Conservation (phyloP, 2,329 filamentous ascomycete genomes). For the Aspergillus amoenus region DNA sequence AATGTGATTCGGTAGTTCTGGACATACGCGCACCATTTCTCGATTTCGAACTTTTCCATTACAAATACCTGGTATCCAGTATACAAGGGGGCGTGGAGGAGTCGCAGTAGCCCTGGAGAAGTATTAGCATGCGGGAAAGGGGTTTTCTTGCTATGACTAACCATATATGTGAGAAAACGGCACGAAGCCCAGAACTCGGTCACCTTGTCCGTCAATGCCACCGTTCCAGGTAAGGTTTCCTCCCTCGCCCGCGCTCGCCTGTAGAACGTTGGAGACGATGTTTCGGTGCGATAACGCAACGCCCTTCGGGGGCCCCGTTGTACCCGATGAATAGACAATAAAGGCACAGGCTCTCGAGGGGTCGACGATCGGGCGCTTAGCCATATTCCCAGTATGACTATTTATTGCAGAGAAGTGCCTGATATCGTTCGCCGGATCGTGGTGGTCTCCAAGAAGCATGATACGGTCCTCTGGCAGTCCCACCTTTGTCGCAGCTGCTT, state of each 20-base stretch:
- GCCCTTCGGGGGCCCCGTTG: slow-evolving; percentile 87
- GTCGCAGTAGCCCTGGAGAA: slow-evolving; percentile 63
- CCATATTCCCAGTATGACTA: too few relatives aligned
- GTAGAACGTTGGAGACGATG: slow-evolving; percentile 71
- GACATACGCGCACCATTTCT: slow-evolving; percentile 73
- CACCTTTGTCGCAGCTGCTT: slow-evolving; percentile 65
- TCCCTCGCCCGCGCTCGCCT: slow-evolving; percentile 55
- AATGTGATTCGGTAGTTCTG: slow-evolving; percentile 75
- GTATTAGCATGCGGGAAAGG: slow-evolving; percentile 5
- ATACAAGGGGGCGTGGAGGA: slow-evolving; percentile 68
- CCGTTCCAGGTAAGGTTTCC: slow-evolving; percentile 59
- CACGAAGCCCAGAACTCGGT: slow-evolving; percentile 74
- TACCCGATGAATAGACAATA: slow-evolving; percentile 85
- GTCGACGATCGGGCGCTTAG: slow-evolving; percentile 62
- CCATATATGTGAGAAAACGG: slow-evolving; percentile 93
- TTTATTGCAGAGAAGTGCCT: too few relatives aligned
- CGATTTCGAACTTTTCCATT: slow-evolving; percentile 78
- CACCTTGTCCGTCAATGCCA: slow-evolving; percentile 60
- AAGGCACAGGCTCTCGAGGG: slow-evolving; percentile 69
- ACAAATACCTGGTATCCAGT: slow-evolving; percentile 66
- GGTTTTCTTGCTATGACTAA: too few relatives aligned
- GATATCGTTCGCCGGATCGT: slow-evolving; percentile 57
- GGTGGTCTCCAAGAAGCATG: slow-evolving; percentile 67
- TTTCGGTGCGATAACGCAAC: slow-evolving; percentile 84
- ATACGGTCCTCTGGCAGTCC: slow-evolving; percentile 72